Base-by-base conservation (phyloP, 495 filamentous ascomycete species). In the Lepraria neglecta region DNA sequence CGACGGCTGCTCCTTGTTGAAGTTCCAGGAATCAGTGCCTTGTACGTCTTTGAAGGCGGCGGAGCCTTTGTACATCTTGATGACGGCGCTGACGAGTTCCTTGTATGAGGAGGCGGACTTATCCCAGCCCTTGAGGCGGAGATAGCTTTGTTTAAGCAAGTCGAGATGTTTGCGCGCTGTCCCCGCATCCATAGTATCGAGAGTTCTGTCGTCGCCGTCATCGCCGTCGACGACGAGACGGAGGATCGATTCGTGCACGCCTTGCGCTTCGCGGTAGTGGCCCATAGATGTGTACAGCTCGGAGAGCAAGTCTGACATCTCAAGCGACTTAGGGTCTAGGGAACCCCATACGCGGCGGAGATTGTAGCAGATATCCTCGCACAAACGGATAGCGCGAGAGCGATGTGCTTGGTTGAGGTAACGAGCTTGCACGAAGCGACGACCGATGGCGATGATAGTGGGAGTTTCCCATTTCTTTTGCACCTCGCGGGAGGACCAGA, bases 351-450 rank as follows among this genome's bases (percentile, higher is more conserved):
- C 77, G 46, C 82, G 79, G 7, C 81, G 80, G 54, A 87, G 73
- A 59, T 87, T 87, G 72, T 87, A 85, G 69, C 79, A 82, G 63
- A 87, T 82, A 65, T 78, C 79, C 54, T 82, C 79, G 67, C 78
- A 79, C 0, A 87, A 74, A 21, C 77, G 76, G 60, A 82, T 80
- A 24, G 83, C 80, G 4, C 71, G 71, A 12, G 69, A 61, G 31
- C 62, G 45, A 59, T 73, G 69, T 17, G 70, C 71, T 57, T 73
- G 67, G 21, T 75, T 75, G 24, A 76, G 77, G 65, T 80, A 82
- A 42, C 79, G 78, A 0, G 80, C 80, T 68, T 85, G 77, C 28
- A 85, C 79, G 33, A 84, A 75, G 7, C 79, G 74, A n/a, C 77
- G 74, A 3, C 83, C 83, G 45, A 85, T 78, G 64, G 73, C 75